Evolutionary conservation across 2,329 filamentous ascomycete species (phyloP).

Genomic region (Fusarium odoratissimum): DNA sequence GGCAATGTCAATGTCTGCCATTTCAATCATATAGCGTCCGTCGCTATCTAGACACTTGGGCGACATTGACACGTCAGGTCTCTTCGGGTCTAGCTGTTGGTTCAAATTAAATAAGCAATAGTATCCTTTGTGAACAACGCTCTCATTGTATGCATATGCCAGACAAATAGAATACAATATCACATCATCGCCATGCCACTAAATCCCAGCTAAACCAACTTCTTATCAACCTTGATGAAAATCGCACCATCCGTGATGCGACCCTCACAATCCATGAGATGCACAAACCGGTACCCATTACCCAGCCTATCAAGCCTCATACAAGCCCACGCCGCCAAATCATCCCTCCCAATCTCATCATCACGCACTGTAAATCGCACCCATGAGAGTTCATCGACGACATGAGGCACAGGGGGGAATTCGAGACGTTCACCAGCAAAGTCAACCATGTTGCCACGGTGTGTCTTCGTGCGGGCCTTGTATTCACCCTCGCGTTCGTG

Average conservation of each 20-base stretch:
- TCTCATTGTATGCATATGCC: conserved; percentile 1
- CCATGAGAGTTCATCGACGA: conserved; percentile 78
- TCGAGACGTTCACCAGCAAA: conserved; percentile 68
- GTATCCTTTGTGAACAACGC: background rate
- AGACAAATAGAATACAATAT: background rate
- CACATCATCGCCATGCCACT: conserved; percentile 1
- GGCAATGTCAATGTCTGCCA: too few relatives aligned
- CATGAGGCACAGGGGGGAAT: conserved; percentile 65
- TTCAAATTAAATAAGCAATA: background rate
- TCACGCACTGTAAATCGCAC: conserved; percentile 88
- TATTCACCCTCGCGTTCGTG: conserved; percentile 59
- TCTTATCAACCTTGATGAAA: conserved; percentile 79
- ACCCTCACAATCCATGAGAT: conserved; percentile 77
- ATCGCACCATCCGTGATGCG: conserved; percentile 74
- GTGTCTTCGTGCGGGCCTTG: conserved; percentile 69
- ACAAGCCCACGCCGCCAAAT: conserved; percentile 88
- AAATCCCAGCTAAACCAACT: conserved; percentile 43
- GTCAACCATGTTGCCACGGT: conserved; percentile 70
- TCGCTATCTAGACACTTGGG: too few relatives aligned
- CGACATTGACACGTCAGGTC: background rate
- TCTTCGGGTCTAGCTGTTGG: too few relatives aligned
- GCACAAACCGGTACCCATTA: conserved; percentile 81
- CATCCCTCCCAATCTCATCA: conserved; percentile 82
- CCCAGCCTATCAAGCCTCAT: conserved; percentile 84
- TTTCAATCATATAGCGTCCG: background rate